Conservation (phyloP, 331 rosid species). For the Telfairia occidentalis region DNA sequence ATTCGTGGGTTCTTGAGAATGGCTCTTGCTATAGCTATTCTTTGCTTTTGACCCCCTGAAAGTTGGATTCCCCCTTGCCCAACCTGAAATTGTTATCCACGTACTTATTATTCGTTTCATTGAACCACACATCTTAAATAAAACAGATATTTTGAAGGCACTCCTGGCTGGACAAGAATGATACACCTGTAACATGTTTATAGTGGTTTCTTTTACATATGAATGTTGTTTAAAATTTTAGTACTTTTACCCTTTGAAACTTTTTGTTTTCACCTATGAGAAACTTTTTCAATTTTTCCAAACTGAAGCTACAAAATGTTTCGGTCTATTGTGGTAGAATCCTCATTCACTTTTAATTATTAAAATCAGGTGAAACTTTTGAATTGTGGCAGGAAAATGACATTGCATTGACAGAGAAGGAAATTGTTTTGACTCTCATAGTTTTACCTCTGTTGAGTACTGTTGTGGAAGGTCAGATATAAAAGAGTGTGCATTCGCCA, state of each 20-base stretch:
- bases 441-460: slow-evolving; percentile 56
- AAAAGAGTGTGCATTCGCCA: slow-evolving; percentile 75
- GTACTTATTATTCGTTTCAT: background rate
- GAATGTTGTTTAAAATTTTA: background rate
- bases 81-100: slow-evolving; percentile 30
- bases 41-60: slow-evolving; percentile 90
- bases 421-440: background rate
- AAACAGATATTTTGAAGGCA: background rate
- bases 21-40: slow-evolving; percentile 89
- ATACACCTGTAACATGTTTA: background rate
- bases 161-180: background rate
- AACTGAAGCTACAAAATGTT: background rate
- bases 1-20: slow-evolving; percentile 71
- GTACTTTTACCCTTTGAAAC: background rate
- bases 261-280: background rate
- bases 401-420: background rate
- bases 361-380: background rate
- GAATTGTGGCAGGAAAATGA: background rate
- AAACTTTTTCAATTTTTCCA: background rate
- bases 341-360: background rate
- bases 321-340: background rate
- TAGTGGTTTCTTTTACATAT: background rate
- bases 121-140: background rate
- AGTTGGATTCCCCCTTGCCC: slow-evolving; percentile 82
- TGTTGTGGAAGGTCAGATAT: slow-evolving; percentile 66